Evolutionary conservation across 225 moss, liverwort and hornwort species (phyloP).

Genomic region (Neckera pumila): DNA sequence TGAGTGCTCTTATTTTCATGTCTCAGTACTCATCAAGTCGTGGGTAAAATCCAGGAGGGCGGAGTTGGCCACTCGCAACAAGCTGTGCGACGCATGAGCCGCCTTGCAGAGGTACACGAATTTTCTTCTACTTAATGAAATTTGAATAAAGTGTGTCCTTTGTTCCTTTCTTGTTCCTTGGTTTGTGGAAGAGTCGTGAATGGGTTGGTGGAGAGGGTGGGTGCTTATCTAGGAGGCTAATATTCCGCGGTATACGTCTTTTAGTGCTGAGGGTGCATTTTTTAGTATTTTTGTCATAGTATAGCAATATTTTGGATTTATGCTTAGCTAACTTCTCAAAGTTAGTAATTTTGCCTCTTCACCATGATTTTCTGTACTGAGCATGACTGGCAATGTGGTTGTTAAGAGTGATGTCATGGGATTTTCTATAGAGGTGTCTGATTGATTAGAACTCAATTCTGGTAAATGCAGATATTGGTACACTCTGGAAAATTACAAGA

Average conservation of each 20-base stretch:
- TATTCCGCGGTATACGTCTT: neutral
- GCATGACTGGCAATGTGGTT: neutral
- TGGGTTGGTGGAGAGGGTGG: neutral
- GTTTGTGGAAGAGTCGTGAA: neutral
- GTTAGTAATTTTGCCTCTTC: neutral
- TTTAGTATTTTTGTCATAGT: neutral
- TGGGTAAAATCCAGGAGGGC: slow-evolving; percentile 50
- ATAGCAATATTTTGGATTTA: neutral
- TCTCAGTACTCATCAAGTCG: neutral
- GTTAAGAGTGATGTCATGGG: neutral
- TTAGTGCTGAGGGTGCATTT: neutral
- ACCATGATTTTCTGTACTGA: neutral
- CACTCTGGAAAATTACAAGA: slow-evolving; percentile 65
- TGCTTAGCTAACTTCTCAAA: neutral
- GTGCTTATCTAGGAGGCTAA: neutral
- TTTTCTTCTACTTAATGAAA: neutral
- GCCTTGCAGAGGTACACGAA: slow-evolving; percentile 68
- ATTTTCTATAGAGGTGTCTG: neutral
- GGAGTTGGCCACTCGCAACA: slow-evolving; percentile 78
- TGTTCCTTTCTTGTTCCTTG: neutral
- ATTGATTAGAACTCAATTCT: neutral
- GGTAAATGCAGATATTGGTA: slow-evolving; percentile 45
- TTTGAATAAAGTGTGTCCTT: neutral
- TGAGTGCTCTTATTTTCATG: neutral
- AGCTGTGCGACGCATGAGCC: slow-evolving; percentile 73